A percentile compares a stretch with the other conserved stretches of the same genome.
phyloP scores from a whole-genome alignment of 352 stramenopile species.

The Phytophthora hybrid region DNA sequence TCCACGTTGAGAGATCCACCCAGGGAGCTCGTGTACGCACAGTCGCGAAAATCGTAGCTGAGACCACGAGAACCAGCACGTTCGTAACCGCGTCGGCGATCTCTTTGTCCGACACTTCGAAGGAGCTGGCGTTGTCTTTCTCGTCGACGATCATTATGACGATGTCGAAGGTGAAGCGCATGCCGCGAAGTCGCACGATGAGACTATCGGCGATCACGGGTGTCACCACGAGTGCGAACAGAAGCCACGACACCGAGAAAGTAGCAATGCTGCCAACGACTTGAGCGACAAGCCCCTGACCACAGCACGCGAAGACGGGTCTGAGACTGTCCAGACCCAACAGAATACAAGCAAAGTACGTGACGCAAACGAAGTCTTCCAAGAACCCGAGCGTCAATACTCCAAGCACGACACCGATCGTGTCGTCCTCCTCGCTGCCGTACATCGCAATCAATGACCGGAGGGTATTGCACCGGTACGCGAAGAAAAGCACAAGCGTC shows the following conservation, averaged over 20 bases:
- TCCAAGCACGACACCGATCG: not conserved
- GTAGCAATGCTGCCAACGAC: conserved; percentile 2
- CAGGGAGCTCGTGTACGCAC: conserved; percentile 1
- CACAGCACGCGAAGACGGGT: not conserved
- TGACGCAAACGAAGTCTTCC: conserved; percentile 2
- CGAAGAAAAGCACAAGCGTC: conserved; percentile 2
- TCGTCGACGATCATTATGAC: conserved; percentile 37
- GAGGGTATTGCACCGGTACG: not conserved
- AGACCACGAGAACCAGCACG: not conserved
- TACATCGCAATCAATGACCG: not conserved
- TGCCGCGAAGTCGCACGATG: conserved; percentile 38
- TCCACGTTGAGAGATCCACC: conserved; percentile 7
- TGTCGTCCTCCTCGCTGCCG: not conserved
- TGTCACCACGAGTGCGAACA: conserved; percentile 33
- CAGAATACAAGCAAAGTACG: conserved; percentile 1
- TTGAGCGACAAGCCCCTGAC: not conserved
- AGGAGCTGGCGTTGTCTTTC: conserved; percentile 21
- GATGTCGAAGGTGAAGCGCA: conserved; percentile 56
- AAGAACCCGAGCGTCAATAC: not conserved
- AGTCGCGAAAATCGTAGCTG: conserved; percentile 8
- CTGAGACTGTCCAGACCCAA: not conserved
- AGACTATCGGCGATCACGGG: conserved; percentile 45
- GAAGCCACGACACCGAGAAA: conserved; percentile 38
- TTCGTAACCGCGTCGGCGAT: conserved; percentile 9
- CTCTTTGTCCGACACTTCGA: conserved; percentile 17